phyloP scores from a whole-genome alignment of 2,329 filamentous ascomycete species.

The Lizonia empirigonia region DNA sequence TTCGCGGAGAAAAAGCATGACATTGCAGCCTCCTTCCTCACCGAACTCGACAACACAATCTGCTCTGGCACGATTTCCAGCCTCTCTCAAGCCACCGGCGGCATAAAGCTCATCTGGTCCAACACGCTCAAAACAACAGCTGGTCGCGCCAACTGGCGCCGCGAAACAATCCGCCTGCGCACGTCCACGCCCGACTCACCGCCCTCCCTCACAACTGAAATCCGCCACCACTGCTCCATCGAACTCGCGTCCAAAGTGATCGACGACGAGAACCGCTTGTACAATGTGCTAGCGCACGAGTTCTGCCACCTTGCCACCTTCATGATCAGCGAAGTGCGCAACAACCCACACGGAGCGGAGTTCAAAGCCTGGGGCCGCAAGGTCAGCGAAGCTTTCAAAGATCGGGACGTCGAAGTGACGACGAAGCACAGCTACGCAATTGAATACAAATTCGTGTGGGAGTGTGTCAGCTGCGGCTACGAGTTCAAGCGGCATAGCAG shows the following conservation, averaged over 20 bases:
- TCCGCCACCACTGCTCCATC: slow-evolving; percentile 72
- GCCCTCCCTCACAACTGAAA: slow-evolving; percentile 35
- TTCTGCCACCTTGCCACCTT: slow-evolving; percentile 95
- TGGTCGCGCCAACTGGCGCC: slow-evolving; percentile 61
- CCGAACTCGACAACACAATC: slow-evolving; percentile 70
- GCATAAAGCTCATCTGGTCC: slow-evolving; percentile 73
- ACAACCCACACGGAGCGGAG: slow-evolving; percentile 79
- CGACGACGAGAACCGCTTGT: slow-evolving; percentile 71
- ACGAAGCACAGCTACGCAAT: slow-evolving; percentile 91
- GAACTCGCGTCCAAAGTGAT: slow-evolving; percentile 91
- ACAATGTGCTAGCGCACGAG: slow-evolving; percentile 94
- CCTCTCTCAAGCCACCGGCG: slow-evolving; percentile 68
- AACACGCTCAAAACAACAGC: slow-evolving; percentile 82
- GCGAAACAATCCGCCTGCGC: slow-evolving; percentile 50
- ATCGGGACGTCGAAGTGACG: slow-evolving; percentile 74
- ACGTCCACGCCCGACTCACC: slow-evolving; percentile 25
- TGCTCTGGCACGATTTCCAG: slow-evolving; percentile 64
- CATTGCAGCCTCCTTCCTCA: slow-evolving; percentile 68
- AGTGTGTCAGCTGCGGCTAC: slow-evolving; percentile 69
- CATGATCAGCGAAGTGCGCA: slow-evolving; percentile 77
- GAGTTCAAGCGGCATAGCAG: slow-evolving; percentile 85
- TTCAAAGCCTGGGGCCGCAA: slow-evolving; percentile 73
- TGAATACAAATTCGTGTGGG: slow-evolving; percentile 90
- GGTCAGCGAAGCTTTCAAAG: slow-evolving; percentile 63
- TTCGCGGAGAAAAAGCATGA: slow-evolving; percentile 68